Conservation (phyloP, 441 rosid species). For the Rhodomyrtus psidioides region DNA sequence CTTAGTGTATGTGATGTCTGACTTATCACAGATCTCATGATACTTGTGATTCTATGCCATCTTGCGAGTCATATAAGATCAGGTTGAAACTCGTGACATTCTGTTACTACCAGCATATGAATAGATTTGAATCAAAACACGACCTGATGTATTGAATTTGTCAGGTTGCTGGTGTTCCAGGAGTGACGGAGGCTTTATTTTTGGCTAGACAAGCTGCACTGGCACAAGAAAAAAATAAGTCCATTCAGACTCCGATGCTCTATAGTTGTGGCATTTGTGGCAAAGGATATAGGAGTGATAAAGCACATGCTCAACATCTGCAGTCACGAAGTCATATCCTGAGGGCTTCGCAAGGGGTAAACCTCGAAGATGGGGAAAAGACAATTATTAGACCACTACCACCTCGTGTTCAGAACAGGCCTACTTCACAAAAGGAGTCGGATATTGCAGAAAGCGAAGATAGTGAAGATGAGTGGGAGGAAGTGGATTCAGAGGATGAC, state of each 20-base stretch:
- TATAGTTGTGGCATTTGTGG: conserved; percentile 70
- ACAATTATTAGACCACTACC: conserved; percentile 51
- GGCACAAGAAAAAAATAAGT: conserved; percentile 52
- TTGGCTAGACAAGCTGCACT: conserved; percentile 69
- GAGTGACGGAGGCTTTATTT: conserved; percentile 84
- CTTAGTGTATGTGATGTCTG: neutral
- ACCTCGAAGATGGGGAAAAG: conserved; percentile 26
- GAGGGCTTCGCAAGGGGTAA: conserved; percentile 49
- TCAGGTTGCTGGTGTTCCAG: conserved; percentile 96
- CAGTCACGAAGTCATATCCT: conserved; percentile 55
- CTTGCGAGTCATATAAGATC: neutral
- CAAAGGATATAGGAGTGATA: conserved; percentile 72
- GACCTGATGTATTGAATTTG: neutral
- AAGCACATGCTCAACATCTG: conserved; percentile 83
- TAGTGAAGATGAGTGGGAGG: conserved; percentile 82
- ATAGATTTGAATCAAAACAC: neutral
- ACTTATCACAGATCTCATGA: neutral
- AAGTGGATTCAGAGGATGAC: conserved; percentile 58
- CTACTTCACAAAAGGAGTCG: conserved; percentile 11
- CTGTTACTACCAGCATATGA: neutral
- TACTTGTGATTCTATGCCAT: neutral
- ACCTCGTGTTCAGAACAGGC: conserved; percentile 27
- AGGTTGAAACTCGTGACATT: neutral
- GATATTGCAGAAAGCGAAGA: conserved; percentile 29
- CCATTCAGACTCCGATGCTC: conserved; percentile 55